Conservation (phyloP, 176 grass and related monocot genomes). For the Carex cristatella region DNA sequence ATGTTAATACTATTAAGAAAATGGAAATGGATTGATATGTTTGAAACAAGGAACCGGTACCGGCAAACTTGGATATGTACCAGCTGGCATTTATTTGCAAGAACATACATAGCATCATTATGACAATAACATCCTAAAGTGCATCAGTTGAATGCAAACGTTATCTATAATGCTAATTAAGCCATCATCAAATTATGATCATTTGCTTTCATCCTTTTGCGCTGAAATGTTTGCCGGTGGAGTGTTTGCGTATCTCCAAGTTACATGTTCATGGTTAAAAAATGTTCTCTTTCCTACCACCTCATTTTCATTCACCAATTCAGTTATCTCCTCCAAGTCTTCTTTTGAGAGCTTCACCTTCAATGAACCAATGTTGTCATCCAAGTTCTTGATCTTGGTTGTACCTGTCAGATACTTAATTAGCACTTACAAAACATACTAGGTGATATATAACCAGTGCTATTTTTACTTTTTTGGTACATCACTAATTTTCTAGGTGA, state of each 20-base stretch:
- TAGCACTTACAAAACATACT: background rate
- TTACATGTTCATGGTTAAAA: conserved; percentile 19
- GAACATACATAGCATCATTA: background rate
- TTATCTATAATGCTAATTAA: background rate
- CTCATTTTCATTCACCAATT: conserved; percentile 44
- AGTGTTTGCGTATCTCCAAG: conserved; percentile 60
- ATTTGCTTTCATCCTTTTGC: background rate
- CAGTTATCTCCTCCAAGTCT: conserved; percentile 53
- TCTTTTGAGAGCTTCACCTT: conserved; percentile 52
- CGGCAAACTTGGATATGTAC: background rate
- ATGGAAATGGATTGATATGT: background rate
- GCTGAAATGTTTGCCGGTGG: conserved; percentile 4
- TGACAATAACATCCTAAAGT: background rate
- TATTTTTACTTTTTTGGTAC: background rate
- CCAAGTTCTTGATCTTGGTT: conserved; percentile 70
- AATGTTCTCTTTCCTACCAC: conserved; percentile 52
- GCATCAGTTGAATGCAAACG: background rate
- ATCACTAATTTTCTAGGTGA: background rate
- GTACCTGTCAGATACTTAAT: conserved; percentile 40
- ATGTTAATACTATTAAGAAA: background rate
- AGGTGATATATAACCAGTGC: background rate
- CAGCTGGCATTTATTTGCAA: background rate
- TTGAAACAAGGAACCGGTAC: background rate
- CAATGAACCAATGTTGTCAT: conserved; percentile 62
- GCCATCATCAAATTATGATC: background rate